Evolutionary conservation across 768 basidiomycete genomes (phyloP).

Genomic region (Pisolithus orientalis): DNA sequence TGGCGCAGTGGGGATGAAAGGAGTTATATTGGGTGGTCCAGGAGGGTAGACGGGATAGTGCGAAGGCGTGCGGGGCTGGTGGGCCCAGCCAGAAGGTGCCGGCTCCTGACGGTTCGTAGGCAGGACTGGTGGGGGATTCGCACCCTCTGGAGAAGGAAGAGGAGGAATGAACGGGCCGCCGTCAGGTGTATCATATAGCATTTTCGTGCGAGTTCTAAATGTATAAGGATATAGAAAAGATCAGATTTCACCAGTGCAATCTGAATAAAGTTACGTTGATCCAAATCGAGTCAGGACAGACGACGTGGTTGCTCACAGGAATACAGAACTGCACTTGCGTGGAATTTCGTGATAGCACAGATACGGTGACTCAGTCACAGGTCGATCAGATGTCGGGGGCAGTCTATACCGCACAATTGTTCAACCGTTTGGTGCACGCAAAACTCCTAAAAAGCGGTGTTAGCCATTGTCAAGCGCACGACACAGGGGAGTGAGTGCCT

Average conservation of each 20-base stretch:
- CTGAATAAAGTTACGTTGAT: slow-evolving; percentile 7
- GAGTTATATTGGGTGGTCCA: slow-evolving; percentile 32
- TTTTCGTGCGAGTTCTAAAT: slow-evolving; percentile 9
- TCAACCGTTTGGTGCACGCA: slow-evolving; percentile 2
- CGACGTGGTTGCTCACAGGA: slow-evolving; percentile 11
- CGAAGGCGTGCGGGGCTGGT: slow-evolving; percentile 26
- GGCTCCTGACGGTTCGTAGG: slow-evolving; percentile 18
- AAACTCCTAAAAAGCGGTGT: slow-evolving; percentile 5
- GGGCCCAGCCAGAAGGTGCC: slow-evolving; percentile 28
- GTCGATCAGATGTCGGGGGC: slow-evolving; percentile 1
- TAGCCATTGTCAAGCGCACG: slow-evolving; percentile 2
- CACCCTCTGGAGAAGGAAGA: slow-evolving; percentile 16
- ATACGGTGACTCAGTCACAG: slow-evolving; percentile 10
- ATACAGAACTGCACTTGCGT: background rate
- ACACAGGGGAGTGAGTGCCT: background rate
- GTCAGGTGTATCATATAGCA: slow-evolving; percentile 26
- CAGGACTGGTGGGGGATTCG: slow-evolving; percentile 17
- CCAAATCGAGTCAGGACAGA: slow-evolving; percentile 6
- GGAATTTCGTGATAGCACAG: slow-evolving; percentile 6
- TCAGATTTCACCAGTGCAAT: slow-evolving; percentile 16
- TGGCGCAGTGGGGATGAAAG: slow-evolving; percentile 33
- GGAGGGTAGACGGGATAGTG: slow-evolving; percentile 34
- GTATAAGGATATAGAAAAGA: slow-evolving; percentile 19
- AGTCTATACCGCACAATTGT: background rate
- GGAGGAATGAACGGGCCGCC: slow-evolving; percentile 34